Conservation (phyloP, 73 alveolate genomes). For the Tetrahymena thermophila region DNA sequence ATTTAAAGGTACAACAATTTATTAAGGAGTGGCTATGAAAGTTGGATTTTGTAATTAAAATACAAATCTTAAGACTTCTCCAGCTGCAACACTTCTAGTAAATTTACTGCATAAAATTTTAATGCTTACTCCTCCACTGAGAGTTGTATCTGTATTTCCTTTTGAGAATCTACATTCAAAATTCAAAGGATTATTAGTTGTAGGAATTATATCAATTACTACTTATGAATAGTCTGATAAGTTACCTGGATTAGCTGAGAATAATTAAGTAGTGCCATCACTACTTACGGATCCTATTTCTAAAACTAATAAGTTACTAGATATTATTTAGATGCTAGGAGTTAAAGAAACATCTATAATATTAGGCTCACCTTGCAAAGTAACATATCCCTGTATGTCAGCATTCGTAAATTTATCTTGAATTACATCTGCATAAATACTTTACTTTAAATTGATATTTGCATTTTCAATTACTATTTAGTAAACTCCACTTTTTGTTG, state of each 20-base stretch:
- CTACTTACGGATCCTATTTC: background rate
- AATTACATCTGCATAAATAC: background rate
- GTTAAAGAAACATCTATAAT: background rate
- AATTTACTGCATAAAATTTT: background rate
- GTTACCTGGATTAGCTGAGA: background rate
- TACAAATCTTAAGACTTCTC: background rate
- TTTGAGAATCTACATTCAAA: background rate
- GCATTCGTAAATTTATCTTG: background rate
- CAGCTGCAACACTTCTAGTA: background rate
- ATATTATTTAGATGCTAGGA: background rate
- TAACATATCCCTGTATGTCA: background rate
- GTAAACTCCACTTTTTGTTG: background rate
- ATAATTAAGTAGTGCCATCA: background rate
- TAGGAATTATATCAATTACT: background rate
- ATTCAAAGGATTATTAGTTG: background rate
- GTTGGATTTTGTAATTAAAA: background rate
- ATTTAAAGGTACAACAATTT: background rate
- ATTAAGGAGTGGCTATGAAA: background rate
- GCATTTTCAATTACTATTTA: background rate
- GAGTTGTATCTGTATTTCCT: background rate
- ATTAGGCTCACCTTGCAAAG: background rate
- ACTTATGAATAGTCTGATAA: background rate
- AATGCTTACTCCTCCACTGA: background rate
- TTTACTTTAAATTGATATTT: background rate
- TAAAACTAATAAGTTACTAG: background rate